Evolutionary conservation across 2,329 filamentous ascomycete species (phyloP).

Genomic region (Tolypocladium nubicola): DNA sequence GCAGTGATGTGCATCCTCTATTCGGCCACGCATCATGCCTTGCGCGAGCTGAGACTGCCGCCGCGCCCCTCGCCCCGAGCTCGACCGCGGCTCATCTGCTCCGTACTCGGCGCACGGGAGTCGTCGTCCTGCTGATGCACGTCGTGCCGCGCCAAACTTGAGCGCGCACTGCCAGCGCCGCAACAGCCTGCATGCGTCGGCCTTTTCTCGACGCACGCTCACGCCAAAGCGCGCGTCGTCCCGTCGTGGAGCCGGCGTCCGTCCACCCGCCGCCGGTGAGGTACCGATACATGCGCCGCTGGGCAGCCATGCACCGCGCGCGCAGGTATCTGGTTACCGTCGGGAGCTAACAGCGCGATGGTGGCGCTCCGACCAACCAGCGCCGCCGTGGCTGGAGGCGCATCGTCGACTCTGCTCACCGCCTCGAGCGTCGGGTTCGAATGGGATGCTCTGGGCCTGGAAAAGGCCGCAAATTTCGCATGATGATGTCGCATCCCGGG

Average conservation of each 20-base stretch:
- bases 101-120: neutral
- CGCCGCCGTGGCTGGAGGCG: neutral
- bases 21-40: neutral
- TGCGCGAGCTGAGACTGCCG: neutral
- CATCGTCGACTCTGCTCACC: neutral
- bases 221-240: neutral
- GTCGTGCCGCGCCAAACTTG: too few species aligned
- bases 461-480: neutral
- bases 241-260: neutral
- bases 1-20: neutral
- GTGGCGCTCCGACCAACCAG: neutral
- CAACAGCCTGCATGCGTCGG: neutral
- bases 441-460: neutral
- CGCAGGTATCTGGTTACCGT: slow-evolving; percentile 9
- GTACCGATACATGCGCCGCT: slow-evolving; percentile 20
- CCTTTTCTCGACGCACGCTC: neutral
- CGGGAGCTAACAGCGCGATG: neutral
- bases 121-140: neutral
- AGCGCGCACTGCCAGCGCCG: neutral
- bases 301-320: slow-evolving; percentile 25
- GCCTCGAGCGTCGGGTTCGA: neutral
- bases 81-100: neutral
- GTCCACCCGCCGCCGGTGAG: neutral
- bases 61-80: neutral
- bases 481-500: neutral